Evolutionary conservation across 2,329 filamentous ascomycete species (phyloP), one percentile per base, ranked within the genome.

Genomic region (Penicillium italicum): DNA sequence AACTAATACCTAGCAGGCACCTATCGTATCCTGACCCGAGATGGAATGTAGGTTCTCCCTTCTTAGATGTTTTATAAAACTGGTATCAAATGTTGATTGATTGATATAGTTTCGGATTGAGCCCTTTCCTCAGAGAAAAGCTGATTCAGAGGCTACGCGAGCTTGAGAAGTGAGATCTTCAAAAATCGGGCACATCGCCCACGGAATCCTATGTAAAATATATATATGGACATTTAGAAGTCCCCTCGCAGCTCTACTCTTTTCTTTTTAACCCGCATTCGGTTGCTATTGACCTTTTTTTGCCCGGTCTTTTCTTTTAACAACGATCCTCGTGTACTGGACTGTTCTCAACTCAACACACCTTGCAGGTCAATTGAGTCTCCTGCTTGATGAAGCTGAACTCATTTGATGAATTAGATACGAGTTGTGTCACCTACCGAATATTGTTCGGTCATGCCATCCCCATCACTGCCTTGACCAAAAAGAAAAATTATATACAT

Each of bases 11-110:
- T n/a, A 30, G 36, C 44, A 77, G 74, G 76, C 22, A 86, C 83
- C n/a, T 86, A 86, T 74, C 73, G 84, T 48, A 71, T 84, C 40
- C 72, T 84, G 16, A 87, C 84, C 24, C 75, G 80, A 28, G 82
- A 86, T 65, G 84, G 84, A 52, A 80, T 86, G 70, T 81, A 69
- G 72, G 79, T 77, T 12, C 18, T 6, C 36, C 20, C n/a, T 14
- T 37, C n/a, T 24, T 24, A 5, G 10, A 8, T 41, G 9, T 12
- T 20, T 5, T 3, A 5, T 6, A 20, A 18, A 20, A 14, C 8
- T 59, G 8, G 10, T 47, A 38, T 26, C 33, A 28, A 24, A 48
- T 61, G 45, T 65, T 74, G 51, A 74, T 53, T 7, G 30, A 4
- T 38, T n/a, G 4, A 43, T 41, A 38, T 58, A 79, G 78, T 57